Conservation (phyloP, 2,329 filamentous ascomycete genomes). For the Verticillium zaregamsianum region DNA sequence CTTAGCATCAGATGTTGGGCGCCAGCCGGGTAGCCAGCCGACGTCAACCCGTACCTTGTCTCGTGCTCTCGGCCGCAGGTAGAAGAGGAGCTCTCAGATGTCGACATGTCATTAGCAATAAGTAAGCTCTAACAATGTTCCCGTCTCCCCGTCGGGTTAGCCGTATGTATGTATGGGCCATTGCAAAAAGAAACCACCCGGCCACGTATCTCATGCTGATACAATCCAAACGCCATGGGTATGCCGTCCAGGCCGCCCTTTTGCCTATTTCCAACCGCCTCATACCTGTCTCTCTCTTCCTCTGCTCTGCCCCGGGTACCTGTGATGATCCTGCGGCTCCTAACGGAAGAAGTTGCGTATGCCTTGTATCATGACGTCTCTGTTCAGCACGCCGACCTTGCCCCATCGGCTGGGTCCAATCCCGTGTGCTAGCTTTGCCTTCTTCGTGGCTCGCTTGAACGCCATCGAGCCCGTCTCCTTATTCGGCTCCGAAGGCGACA, state of each 20-base stretch:
- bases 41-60: background rate
- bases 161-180: background rate
- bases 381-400: slow-evolving; percentile 29
- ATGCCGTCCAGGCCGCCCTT: background rate
- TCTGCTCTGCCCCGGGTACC: background rate
- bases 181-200: background rate
- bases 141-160: background rate
- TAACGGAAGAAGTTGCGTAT: slow-evolving; percentile 41
- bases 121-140: background rate
- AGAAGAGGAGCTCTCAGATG: too few species aligned
- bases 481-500: background rate
- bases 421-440: slow-evolving; percentile 14
- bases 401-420: slow-evolving; percentile 29
- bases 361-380: slow-evolving; percentile 32
- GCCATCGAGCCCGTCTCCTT: background rate
- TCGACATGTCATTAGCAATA: background rate
- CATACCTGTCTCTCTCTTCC: background rate
- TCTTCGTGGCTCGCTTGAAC: slow-evolving; percentile 2
- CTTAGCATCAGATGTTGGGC: background rate
- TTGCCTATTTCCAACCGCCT: background rate
- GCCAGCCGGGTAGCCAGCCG: background rate
- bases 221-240: slow-evolving; percentile 1
- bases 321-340: slow-evolving; percentile 3
- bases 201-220: background rate
- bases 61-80: background rate